These are phyloP conservation scores for Metroxylon sagu DNA, from an alignment of 176 grass and related monocot genomes.

Conservation along the genomic window DNA sequence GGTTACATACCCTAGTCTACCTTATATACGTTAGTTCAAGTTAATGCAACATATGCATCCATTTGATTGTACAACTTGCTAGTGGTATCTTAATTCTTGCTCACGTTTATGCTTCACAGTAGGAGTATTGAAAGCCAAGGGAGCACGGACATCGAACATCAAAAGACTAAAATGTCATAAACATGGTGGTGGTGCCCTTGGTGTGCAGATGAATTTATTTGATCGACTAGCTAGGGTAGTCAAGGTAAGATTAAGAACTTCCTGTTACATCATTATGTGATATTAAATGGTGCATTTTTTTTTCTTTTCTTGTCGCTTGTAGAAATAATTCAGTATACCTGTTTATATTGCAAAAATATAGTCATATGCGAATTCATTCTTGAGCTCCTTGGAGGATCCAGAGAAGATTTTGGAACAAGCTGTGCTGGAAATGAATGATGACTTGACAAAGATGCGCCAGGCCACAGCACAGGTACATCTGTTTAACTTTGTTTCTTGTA, in stretches of 20 bases:
- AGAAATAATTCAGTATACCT: conserved; percentile 8
- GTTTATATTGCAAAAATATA: conserved; percentile 25
- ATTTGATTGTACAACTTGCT: background rate
- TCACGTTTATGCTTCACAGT: conserved; percentile 4
- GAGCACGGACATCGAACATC: background rate
- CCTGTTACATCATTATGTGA: background rate
- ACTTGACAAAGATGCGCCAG: conserved; percentile 97
- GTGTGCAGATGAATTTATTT: conserved; percentile 63
- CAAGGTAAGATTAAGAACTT: conserved; percentile 34
- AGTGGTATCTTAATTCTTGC: conserved; percentile 13
- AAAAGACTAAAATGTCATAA: background rate
- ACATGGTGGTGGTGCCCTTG: conserved; percentile 37
- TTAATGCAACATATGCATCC: background rate
- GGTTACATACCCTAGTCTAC: background rate
- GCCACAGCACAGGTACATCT: conserved; percentile 86
- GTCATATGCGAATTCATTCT: conserved; percentile 89
- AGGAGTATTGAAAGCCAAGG: conserved; percentile 43
- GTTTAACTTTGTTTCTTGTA: background rate
- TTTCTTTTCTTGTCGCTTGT: conserved; percentile 4
- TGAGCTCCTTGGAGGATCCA: conserved; percentile 91
- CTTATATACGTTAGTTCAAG: background rate
- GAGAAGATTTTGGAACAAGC: conserved; percentile 99
- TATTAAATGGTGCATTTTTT: background rate
- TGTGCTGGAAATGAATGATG: conserved; percentile 95
- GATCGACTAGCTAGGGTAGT: conserved; percentile 85